phyloP scores from a whole-genome alignment of 73 alveolate genomes.

The Durusdinium trenchii region DNA sequence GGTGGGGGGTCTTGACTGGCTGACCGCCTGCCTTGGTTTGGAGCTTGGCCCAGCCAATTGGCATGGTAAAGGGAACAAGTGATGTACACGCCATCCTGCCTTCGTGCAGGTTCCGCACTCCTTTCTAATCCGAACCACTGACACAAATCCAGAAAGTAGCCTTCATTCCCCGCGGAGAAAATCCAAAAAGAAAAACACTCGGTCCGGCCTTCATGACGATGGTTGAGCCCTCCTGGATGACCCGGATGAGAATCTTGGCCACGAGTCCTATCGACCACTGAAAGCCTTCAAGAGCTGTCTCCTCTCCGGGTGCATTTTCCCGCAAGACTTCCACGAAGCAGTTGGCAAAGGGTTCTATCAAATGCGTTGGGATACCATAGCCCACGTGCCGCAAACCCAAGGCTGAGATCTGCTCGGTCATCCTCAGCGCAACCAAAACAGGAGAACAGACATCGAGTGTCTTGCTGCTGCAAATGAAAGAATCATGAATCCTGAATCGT shows the following conservation, averaged over 20 bases:
- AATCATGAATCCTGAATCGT: too few species aligned
- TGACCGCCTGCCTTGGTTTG: too few species aligned
- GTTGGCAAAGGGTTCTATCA: conserved; percentile 53
- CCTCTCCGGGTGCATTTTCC: conserved; percentile 69
- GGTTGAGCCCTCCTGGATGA: conserved; percentile 84
- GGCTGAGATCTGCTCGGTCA: conserved; percentile 91
- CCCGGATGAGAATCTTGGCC: conserved; percentile 87
- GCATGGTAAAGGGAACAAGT: too few species aligned
- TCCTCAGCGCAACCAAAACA: background rate
- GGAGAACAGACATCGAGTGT: background rate
- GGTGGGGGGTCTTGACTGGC: too few species aligned
- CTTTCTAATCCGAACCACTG: too few species aligned
- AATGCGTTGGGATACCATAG: conserved; percentile 67
- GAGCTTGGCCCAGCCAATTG: too few species aligned
- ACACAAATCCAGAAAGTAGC: too few species aligned
- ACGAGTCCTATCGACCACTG: conserved; percentile 61
- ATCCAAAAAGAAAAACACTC: too few species aligned
- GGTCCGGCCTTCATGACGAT: conserved; percentile 75
- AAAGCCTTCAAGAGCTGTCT: conserved; percentile 9
- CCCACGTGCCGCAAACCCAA: conserved; percentile 93
- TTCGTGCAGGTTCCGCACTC: too few species aligned
- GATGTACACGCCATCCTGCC: too few species aligned
- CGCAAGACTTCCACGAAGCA: conserved; percentile 67
- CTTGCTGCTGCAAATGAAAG: too few species aligned
- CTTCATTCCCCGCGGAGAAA: too few species aligned